phyloP scores from a whole-genome alignment of 495 filamentous ascomycete genomes.

The Penicillium antarcticum region DNA sequence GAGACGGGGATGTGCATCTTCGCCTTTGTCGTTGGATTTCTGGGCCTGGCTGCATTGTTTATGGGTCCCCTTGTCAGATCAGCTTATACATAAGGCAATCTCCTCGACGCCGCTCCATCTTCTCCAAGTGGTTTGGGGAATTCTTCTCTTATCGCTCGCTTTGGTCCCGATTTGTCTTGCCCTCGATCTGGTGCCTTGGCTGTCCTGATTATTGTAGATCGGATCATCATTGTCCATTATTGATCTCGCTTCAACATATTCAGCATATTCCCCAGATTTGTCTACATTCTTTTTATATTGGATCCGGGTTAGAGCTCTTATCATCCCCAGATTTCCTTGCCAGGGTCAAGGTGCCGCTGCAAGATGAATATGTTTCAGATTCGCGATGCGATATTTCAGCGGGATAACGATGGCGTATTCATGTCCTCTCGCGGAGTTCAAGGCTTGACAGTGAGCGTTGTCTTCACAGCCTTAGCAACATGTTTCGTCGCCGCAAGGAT shows the following conservation, averaged over 20 bases:
- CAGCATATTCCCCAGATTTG: neutral
- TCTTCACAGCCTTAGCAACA: slow-evolving; percentile 37
- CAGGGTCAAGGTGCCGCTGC: neutral
- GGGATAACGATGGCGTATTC: slow-evolving; percentile 13
- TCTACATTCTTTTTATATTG: no score
- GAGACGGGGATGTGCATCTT: slow-evolving; percentile 13
- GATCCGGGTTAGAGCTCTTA: neutral
- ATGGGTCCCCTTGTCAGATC: slow-evolving; percentile 3
- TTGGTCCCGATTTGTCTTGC: neutral
- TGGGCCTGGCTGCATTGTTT: slow-evolving; percentile 14
- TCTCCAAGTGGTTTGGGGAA: neutral
- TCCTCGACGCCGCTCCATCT: neutral
- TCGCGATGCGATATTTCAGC: slow-evolving; percentile 15
- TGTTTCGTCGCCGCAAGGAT: slow-evolving; percentile 34
- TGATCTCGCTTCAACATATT: neutral
- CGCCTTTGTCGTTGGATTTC: slow-evolving; percentile 9
- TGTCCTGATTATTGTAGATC: neutral
- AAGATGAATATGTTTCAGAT: slow-evolving; percentile 16
- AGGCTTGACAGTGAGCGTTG: slow-evolving; percentile 30
- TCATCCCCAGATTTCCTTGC: neutral
- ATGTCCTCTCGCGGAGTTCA: slow-evolving; percentile 27
- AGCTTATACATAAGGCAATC: slow-evolving; percentile 1
- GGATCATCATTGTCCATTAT: neutral
- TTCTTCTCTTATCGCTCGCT: slow-evolving; percentile 8
- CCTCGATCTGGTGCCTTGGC: neutral